These are phyloP conservation scores for Cryphonectria naterciae DNA, from an alignment of 2,329 filamentous ascomycete genomes.

Conservation along the genomic window DNA sequence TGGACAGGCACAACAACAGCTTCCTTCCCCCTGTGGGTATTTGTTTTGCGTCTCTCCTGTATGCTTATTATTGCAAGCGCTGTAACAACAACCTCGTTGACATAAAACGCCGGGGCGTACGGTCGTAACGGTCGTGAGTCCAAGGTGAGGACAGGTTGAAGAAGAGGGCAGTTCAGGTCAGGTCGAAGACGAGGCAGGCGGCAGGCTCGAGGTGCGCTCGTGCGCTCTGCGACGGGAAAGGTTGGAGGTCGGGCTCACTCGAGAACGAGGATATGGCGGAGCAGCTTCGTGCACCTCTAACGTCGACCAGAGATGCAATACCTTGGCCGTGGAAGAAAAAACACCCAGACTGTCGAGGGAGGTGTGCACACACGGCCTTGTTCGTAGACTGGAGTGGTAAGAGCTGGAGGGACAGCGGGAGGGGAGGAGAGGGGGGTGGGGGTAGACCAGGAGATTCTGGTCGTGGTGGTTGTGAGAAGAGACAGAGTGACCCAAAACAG, in stretches of 20 bases:
- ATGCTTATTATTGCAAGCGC: conserved; percentile 15
- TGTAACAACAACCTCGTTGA: conserved; percentile 9
- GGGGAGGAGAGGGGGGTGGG: too few species aligned
- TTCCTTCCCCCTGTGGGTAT: neutral
- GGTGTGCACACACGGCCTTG: neutral
- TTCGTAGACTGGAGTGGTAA: neutral
- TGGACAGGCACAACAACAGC: conserved; percentile 18
- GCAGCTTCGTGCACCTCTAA: neutral
- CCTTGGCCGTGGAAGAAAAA: neutral
- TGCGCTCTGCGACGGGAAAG: neutral
- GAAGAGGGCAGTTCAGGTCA: neutral
- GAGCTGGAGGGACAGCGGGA: neutral
- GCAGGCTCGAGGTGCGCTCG: neutral
- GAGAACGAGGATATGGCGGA: neutral
- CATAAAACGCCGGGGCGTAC: neutral
- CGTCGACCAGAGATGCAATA: neutral
- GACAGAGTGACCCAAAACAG: neutral
- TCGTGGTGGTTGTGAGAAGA: neutral
- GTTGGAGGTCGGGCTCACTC: neutral
- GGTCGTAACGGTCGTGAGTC: neutral
- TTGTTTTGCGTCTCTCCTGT: conserved; percentile 9
- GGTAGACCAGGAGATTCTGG: neutral
- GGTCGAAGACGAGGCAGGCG: neutral
- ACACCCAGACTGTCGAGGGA: neutral
- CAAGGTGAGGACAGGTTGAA: neutral